Evolutionary conservation across 352 stramenopile species (phyloP).

Genomic region (Phytophthora megakarya): DNA sequence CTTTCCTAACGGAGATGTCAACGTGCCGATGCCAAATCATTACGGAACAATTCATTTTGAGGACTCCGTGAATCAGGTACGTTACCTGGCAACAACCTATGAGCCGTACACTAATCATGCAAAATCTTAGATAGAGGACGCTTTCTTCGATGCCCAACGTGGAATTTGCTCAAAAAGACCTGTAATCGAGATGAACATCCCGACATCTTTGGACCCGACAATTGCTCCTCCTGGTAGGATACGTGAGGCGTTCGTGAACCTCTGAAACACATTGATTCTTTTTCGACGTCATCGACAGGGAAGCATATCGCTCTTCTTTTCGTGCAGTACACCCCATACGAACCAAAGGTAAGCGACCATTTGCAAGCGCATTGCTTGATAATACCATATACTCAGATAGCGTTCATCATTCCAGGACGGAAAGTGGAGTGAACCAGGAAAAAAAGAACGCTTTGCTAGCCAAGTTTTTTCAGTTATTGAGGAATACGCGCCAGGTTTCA

Average conservation of each 20-base stretch:
- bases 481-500: conserved; percentile 87
- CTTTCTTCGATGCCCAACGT: conserved; percentile 81
- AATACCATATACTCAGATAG: not conserved
- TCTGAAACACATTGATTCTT: not conserved
- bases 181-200: conserved; percentile 93
- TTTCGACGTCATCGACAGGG: conserved; percentile 33
- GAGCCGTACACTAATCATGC: not conserved
- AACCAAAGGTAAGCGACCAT: conserved; percentile 57
- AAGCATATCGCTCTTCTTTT: conserved; percentile 92
- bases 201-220: conserved; percentile 81
- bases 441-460: conserved; percentile 81
- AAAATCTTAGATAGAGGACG: conserved; percentile 79
- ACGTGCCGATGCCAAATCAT: conserved; percentile 76
- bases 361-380: not conserved
- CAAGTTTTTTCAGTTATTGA: conserved; percentile 90
- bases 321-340: conserved; percentile 91
- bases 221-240: conserved; percentile 69
- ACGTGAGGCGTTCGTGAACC: not conserved
- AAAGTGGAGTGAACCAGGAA: conserved; percentile 72
- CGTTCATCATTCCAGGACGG: conserved; percentile 49
- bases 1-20: conserved; percentile 65
- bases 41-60: conserved; percentile 92
- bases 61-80: conserved; percentile 66
- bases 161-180: conserved; percentile 72
- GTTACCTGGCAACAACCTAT: not conserved